Evolutionary conservation across 169 alveolate genomes (phyloP).

Genomic region (Cryptosporidium ubiquitum): DNA sequence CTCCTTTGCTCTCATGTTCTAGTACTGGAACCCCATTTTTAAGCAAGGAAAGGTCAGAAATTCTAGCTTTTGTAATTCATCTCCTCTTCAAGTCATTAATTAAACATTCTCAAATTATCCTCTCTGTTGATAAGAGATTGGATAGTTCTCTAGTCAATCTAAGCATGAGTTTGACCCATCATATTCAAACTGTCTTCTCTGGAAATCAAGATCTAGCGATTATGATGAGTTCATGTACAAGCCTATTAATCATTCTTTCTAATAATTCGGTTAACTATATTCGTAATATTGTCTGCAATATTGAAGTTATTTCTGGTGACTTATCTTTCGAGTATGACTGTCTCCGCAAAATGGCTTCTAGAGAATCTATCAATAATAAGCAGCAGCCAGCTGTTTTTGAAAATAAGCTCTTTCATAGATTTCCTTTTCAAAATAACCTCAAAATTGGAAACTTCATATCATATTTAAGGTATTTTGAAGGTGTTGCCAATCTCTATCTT

Average conservation of each 20-base stretch:
- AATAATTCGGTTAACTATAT: neutral
- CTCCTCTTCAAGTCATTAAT: slow-evolving; percentile 33
- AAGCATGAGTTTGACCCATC: slow-evolving; percentile 46
- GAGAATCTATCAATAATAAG: neutral
- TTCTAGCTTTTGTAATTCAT: slow-evolving; percentile 16
- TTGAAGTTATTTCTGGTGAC: neutral
- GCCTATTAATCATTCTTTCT: slow-evolving; percentile 27
- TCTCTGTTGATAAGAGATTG: neutral
- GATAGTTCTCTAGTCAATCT: slow-evolving; percentile 12
- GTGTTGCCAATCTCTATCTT: slow-evolving; percentile 16
- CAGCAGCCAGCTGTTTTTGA: neutral
- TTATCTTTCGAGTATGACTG: neutral
- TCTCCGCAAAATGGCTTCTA: neutral
- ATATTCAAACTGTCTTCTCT: slow-evolving; percentile 17
- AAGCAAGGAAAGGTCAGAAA: neutral
- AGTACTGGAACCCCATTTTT: neutral
- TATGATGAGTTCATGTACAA: slow-evolving; percentile 53
- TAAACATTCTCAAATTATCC: neutral
- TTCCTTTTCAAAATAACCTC: neutral
- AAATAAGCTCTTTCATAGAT: neutral
- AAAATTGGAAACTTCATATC: slow-evolving; percentile 23
- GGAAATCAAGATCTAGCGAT: neutral
- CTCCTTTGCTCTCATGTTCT: slow-evolving; percentile 2
- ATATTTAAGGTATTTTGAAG: slow-evolving; percentile 12
- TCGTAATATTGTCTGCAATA: neutral